phyloP scores from a whole-genome alignment of 108 stramenopile genomes.

The Discostella stelligeroides region DNA sequence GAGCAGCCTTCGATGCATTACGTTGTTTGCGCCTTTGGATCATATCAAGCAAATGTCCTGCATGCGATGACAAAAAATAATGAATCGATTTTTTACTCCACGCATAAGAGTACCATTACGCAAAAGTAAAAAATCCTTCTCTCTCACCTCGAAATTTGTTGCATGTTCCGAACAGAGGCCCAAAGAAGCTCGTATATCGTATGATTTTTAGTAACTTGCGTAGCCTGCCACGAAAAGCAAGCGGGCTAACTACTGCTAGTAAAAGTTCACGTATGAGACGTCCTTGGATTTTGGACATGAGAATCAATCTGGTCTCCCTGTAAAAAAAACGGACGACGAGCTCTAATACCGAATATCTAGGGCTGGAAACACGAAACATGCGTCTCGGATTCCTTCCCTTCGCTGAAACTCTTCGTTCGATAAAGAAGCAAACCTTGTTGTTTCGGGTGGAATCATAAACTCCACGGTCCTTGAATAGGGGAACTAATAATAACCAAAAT shows the following conservation, averaged over 20 bases:
- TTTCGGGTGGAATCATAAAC: neutral
- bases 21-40: conserved; percentile 52
- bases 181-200: conserved; percentile 69
- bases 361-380: conserved; percentile 3
- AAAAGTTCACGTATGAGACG: conserved; percentile 25
- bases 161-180: conserved; percentile 64
- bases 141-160: conserved; percentile 75
- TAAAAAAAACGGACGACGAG: conserved; percentile 15
- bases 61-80: no score
- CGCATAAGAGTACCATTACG: no score
- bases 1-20: conserved; percentile 41
- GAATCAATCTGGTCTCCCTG: neutral
- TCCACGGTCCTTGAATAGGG: conserved; percentile 21
- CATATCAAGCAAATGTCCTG: conserved; percentile 56
- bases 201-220: conserved; percentile 28
- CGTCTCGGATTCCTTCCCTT: neutral
- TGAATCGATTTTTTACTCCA: no score
- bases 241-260: conserved; percentile 35
- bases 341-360: conserved; percentile 36
- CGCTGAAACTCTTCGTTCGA: neutral
- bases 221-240: conserved; percentile 31
- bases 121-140: no score
- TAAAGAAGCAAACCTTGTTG: conserved; percentile 16
- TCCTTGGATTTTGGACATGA: conserved; percentile 30
- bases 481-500: conserved; percentile 22